phyloP scores from a whole-genome alignment of 345 rosid genomes.

The Punica granatum region DNA sequence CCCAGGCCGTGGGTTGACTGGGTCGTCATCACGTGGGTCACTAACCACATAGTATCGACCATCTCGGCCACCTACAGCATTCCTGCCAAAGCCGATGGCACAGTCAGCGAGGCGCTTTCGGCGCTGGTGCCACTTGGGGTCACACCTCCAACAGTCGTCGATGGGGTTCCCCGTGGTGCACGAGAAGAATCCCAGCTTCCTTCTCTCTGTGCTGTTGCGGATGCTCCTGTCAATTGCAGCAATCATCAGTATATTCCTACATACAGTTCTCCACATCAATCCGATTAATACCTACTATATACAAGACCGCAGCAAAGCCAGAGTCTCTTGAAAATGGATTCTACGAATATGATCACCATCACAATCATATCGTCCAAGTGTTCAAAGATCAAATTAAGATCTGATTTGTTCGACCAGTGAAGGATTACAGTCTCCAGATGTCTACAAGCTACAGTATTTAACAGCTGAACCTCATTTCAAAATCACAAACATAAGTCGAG shows the following conservation, averaged over 20 bases:
- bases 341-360: too few relatives aligned
- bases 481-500: too few relatives aligned
- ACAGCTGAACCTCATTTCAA: too few relatives aligned
- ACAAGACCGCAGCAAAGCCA: too few relatives aligned
- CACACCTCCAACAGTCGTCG: slow-evolving; percentile 94
- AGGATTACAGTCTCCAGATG: too few relatives aligned
- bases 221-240: slow-evolving; percentile 34
- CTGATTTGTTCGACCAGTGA: too few relatives aligned
- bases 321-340: too few relatives aligned
- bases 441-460: too few relatives aligned
- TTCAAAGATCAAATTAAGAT: too few relatives aligned
- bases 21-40: slow-evolving; percentile 48
- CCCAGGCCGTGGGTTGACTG: slow-evolving; percentile 67
- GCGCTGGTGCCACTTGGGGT: slow-evolving; percentile 41
- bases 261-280: background rate
- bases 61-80: slow-evolving; percentile 72
- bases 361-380: too few relatives aligned
- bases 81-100: slow-evolving; percentile 71
- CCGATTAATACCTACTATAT: too few relatives aligned
- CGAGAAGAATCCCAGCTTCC: slow-evolving; percentile 32
- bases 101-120: slow-evolving; percentile 58
- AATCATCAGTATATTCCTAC: background rate
- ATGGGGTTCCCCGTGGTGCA: slow-evolving; percentile 60
- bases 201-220: slow-evolving; percentile 63
- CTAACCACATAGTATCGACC: slow-evolving; percentile 62